Evolutionary conservation across 495 filamentous ascomycete species (phyloP).

Genomic region (Talaromyces adpressus): DNA sequence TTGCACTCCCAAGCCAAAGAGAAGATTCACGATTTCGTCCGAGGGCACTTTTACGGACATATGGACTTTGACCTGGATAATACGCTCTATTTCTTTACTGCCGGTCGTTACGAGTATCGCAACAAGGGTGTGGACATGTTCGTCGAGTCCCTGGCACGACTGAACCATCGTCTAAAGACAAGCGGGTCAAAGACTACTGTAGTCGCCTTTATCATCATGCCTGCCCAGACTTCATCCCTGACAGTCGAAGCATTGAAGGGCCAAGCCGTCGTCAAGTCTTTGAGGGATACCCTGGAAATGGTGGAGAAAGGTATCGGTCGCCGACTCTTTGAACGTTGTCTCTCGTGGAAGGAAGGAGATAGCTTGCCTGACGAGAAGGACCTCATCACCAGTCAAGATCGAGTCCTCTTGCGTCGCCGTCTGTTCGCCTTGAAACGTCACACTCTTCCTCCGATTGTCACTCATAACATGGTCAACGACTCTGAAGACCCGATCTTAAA

Average conservation of each 20-base stretch:
- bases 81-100: conserved; percentile 96
- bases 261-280: conserved; percentile 93
- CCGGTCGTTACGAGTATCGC: conserved; percentile 92
- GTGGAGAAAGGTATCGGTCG: conserved; percentile 88
- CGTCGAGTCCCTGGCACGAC: conserved; percentile 86
- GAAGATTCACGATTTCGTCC: conserved; percentile 97
- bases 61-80: conserved; percentile 96
- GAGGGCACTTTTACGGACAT: conserved; percentile 97
- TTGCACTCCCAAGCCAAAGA: conserved; percentile 92
- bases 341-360: conserved; percentile 91
- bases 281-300: conserved; percentile 83
- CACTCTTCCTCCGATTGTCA: conserved; percentile 86
- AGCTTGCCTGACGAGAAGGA: conserved; percentile 93
- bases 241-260: conserved; percentile 95
- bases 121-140: conserved; percentile 99
- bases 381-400: conserved; percentile 81
- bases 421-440: conserved; percentile 95
- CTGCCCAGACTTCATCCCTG: conserved; percentile 90
- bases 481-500: conserved; percentile 89
- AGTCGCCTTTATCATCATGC: conserved; percentile 99
- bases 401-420: conserved; percentile 83
- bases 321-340: conserved; percentile 85
- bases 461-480: conserved; percentile 99
- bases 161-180: conserved; percentile 87
- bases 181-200: conserved; percentile 86